phyloP scores from a whole-genome alignment of 1,284 basidiomycete species.

The Ustilago lituana region DNA sequence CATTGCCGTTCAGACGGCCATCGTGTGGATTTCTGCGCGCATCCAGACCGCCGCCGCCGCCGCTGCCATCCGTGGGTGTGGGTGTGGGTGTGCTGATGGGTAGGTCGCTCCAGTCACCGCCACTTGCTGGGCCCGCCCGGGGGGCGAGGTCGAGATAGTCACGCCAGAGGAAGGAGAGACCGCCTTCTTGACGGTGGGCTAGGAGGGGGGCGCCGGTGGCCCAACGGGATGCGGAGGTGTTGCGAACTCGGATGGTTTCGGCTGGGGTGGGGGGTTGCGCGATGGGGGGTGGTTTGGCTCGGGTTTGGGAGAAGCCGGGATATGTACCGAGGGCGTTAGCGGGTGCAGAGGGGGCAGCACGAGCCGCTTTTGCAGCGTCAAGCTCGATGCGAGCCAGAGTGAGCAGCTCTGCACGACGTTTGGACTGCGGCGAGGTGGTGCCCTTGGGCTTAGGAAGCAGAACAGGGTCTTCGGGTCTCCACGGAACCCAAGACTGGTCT shows the following conservation, averaged over 20 bases:
- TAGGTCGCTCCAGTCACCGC: conserved; percentile 55
- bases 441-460: conserved; percentile 41
- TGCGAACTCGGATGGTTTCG: conserved; percentile 47
- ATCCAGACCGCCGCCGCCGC: conserved; percentile 28
- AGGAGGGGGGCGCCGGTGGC: conserved; percentile 37
- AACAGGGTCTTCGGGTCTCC: conserved; percentile 63
- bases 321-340: conserved; percentile 48
- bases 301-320: conserved; percentile 41
- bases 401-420: conserved; percentile 37
- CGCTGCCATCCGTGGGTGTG: conserved; percentile 3
- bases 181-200: conserved; percentile 51
- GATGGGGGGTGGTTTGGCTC: conserved; percentile 56
- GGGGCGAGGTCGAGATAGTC: conserved; percentile 65
- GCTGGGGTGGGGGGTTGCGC: conserved; percentile 60
- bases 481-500: conserved; percentile 60
- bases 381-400: conserved; percentile 29
- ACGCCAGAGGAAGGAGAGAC: conserved; percentile 56
- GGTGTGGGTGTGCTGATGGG: conserved; percentile 7
- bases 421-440: conserved; percentile 46
- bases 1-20: conserved; percentile 35
- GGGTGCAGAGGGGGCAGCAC: conserved; percentile 31
- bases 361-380: conserved; percentile 11
- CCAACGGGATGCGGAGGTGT: conserved; percentile 47
- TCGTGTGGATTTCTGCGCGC: conserved; percentile 23
- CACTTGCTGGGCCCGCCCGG: conserved; percentile 56